Base-by-base conservation (phyloP, 495 filamentous ascomycete species). In the Aeminium ludgeri region DNA sequence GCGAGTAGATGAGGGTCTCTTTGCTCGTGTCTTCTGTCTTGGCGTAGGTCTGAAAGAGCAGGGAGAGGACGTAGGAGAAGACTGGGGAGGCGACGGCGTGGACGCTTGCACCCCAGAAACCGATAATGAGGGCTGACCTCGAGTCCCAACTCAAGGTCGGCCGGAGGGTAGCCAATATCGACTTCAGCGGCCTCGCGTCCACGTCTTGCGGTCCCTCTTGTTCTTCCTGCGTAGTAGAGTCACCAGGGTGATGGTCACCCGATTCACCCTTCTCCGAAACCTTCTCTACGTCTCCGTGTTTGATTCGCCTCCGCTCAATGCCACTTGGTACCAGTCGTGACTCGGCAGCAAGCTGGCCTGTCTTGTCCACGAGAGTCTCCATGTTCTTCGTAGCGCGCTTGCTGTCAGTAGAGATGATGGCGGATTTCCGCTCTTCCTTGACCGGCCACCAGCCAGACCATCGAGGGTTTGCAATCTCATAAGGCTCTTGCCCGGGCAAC, bases 31-130 rank as follows among this genome's bases (percentile, higher is more conserved):
- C 54, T 0, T 50, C 53, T 8, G 61, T 42, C 6, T 67, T 45
- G 54, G 74, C 85, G 55, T 92, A 81, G 0, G 78, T 74, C 6
- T 57, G 56, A 1, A 93, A 65, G 0, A 97, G 68, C 40, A 78
- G 68, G 2, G 86, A 70, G 29, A 97, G 78, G 25, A 81, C 63
- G 45, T 68, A 82, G 0, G 82, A 80, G 56, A 93, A 95, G 0
- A 73, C 56, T 0, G 89, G 86, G 0, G 77, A 86, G 31, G 73
- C 66, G 23, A 66, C 70, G 7, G 80, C 78, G 40, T 83, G 76
- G 1, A 76, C 49, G 6, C 80, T 50, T 3, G 80, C 72, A 25
- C 68, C 63, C 2, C 69, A 25, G 23, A 83, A 63, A 0, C 80
- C 85, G 2, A 72, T 35, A 2, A 80, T 20, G 0, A 93, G 60